Evolutionary conservation across 2,329 filamentous ascomycete species (phyloP).

Genomic region (Xylariaceae sp.): DNA sequence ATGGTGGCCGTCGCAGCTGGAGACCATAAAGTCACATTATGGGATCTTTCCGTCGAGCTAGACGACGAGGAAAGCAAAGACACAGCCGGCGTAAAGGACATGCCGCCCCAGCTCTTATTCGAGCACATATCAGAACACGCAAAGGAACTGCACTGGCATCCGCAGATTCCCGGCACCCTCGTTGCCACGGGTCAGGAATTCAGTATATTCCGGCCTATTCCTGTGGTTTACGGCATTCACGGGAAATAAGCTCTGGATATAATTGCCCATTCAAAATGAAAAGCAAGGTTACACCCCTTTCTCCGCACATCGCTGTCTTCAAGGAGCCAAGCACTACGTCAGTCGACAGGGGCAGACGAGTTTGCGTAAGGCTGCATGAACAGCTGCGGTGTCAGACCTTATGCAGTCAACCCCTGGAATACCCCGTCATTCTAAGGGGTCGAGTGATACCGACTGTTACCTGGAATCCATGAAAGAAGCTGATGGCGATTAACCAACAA

Average conservation of each 20-base stretch:
- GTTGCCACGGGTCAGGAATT: slow-evolving; percentile 91
- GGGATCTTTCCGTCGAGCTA: slow-evolving; percentile 94
- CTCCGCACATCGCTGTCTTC: not conserved
- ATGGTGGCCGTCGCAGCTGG: slow-evolving; percentile 89
- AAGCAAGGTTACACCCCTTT: not conserved
- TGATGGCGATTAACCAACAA: too few species aligned
- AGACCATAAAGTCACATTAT: slow-evolving; percentile 90
- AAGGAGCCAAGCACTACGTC: not conserved
- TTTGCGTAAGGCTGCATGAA: too few species aligned
- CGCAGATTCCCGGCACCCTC: slow-evolving; percentile 84
- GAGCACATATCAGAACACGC: slow-evolving; percentile 94
- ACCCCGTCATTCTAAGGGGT: too few species aligned
- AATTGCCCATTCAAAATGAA: not conserved
- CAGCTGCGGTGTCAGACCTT: too few species aligned
- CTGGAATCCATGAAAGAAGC: too few species aligned
- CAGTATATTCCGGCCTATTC: slow-evolving; percentile 79
- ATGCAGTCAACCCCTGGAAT: too few species aligned
- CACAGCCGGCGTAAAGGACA: slow-evolving; percentile 79
- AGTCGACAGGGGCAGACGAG: too few species aligned
- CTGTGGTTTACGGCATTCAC: slow-evolving; percentile 53
- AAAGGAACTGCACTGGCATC: slow-evolving; percentile 97
- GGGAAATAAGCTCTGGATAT: slow-evolving; percentile 24
- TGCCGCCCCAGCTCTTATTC: slow-evolving; percentile 91
- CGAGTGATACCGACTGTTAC: too few species aligned
- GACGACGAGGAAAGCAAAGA: slow-evolving; percentile 96